Evolutionary conservation across 108 stramenopile species (phyloP), one percentile per base, ranked within the genome.

Genomic region (Chaetoceros muelleri): DNA sequence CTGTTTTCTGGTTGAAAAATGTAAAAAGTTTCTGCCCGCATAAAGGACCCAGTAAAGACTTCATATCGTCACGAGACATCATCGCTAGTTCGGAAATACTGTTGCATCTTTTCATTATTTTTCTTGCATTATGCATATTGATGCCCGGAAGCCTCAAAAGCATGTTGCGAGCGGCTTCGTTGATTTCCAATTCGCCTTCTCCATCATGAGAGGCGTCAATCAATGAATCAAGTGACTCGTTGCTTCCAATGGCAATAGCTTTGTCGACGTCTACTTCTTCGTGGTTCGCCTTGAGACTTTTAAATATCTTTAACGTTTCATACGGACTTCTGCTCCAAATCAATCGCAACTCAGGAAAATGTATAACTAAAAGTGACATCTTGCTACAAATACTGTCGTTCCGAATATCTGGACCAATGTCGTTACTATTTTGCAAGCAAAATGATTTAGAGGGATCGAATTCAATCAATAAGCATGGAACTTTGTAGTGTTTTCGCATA

Each of bases 281-380:
- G 61, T 89, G 86, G 46, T 80, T 90, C 18, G 46, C 28, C 58
- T 93, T 94, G 48, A 96, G 60, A 28, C 71, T 65, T 61, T 85
- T 76, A 67, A 99, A 97, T n/a, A 97, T 69, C 48, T 77, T 72
- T 28, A 96, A 67, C 1, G 96, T 95, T 50, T 95, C 93, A 60
- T 96, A 87, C 19, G 96, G 93, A 45, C 80, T 89, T 24, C 90
- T 73, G 2, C 93, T 84, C 96, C 98, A 99, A 48, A 99, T 63
- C 7, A 97, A 67, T 10, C 95, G 83, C 24, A 99, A 78, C 56
- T 75, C 69, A 26, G 98, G 98, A 68, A 97, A 97, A 53, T 87
- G 77, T 57, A 81, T 72, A 2, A 84, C 78, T 45, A 99, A 71
- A 13, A 95, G 55, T 3, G 75, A 74, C 65, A 99, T 73, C 62